phyloP scores from a whole-genome alignment of 1,139 yeast genomes.

The Zygosaccharomyces pseudobailii region DNA sequence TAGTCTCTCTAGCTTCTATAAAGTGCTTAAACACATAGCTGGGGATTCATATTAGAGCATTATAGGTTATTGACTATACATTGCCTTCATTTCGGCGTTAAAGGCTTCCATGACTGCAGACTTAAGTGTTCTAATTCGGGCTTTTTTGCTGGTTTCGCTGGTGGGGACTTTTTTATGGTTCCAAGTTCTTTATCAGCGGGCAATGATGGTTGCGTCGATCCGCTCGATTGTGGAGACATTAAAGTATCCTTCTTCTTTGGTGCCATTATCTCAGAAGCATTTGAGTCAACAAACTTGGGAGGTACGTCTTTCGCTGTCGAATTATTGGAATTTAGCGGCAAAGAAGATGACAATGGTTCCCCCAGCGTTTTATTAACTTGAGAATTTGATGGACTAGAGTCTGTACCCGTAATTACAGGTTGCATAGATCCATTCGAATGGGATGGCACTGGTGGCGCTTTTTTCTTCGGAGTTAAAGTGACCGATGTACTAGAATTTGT shows the following conservation, averaged over 20 bases:
- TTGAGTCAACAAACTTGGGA: not conserved
- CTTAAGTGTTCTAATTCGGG: conserved; percentile 27
- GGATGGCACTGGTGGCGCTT: not conserved
- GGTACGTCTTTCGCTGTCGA: not conserved
- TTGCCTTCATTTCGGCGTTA: conserved; percentile 44
- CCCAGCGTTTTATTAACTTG: not conserved
- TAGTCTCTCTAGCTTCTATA: not conserved
- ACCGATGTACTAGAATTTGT: not conserved
- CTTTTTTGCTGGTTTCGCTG: conserved; percentile 22
- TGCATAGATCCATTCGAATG: not conserved
- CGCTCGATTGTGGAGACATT: not conserved
- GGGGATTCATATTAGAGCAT: not conserved
- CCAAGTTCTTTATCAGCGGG: not conserved
- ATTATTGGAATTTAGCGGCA: not conserved
- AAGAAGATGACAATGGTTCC: not conserved
- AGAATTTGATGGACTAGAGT: not conserved
- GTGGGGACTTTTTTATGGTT: conserved; percentile 14
- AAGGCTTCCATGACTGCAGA: conserved; percentile 57
- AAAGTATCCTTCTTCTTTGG: not conserved
- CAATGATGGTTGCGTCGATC: not conserved
- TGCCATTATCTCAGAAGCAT: not conserved
- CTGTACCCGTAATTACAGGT: not conserved
- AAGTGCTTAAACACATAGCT: not conserved
- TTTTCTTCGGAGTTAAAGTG: not conserved
- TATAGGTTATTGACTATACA: not conserved